These are phyloP conservation scores for Scalesia atractyloides DNA, from an alignment of 129 eudicot species.

Conservation along the genomic window DNA sequence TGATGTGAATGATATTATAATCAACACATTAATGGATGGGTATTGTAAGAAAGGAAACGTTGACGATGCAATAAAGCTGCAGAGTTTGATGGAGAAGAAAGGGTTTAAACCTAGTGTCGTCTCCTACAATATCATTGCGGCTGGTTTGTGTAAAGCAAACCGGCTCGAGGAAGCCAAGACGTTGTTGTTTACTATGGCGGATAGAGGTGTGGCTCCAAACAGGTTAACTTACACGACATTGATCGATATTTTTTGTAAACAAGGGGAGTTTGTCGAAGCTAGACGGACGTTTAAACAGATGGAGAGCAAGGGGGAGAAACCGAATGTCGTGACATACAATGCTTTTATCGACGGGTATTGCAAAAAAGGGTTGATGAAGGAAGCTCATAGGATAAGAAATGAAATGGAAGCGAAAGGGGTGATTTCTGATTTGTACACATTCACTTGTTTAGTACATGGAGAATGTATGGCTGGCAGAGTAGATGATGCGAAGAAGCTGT, in stretches of 20 bases:
- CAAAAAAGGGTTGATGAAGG: constrained; percentile 61
- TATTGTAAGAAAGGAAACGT: constrained; percentile 70
- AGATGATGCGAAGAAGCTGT: constrained; percentile 62
- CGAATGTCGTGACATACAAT: constrained; percentile 63
- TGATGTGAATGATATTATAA: constrained; percentile 51
- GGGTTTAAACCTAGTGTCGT: constrained; percentile 59
- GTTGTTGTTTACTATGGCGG: constrained; percentile 59
- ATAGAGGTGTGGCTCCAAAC: constrained; percentile 54
- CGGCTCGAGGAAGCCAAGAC: constrained; percentile 68
- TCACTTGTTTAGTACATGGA: constrained; percentile 76
- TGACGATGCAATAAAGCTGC: constrained; percentile 59
- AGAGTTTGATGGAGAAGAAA: constrained; percentile 62
- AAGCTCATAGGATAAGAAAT: constrained; percentile 52
- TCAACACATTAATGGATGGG: constrained; percentile 72
- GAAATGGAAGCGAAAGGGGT: constrained; percentile 68
- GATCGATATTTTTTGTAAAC: constrained; percentile 66
- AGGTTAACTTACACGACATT: constrained; percentile 53
- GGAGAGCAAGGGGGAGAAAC: constrained; percentile 60
- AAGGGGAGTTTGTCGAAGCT: constrained; percentile 71
- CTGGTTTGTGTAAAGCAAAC: constrained; percentile 54
- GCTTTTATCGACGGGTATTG: constrained; percentile 72
- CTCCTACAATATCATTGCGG: constrained; percentile 52
- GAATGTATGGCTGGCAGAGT: constrained; percentile 71
- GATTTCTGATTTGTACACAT: constrained; percentile 67
- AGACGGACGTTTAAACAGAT: constrained; percentile 50